Conservation (phyloP, 139 green algal species). For the Spirogloea muscicola region DNA sequence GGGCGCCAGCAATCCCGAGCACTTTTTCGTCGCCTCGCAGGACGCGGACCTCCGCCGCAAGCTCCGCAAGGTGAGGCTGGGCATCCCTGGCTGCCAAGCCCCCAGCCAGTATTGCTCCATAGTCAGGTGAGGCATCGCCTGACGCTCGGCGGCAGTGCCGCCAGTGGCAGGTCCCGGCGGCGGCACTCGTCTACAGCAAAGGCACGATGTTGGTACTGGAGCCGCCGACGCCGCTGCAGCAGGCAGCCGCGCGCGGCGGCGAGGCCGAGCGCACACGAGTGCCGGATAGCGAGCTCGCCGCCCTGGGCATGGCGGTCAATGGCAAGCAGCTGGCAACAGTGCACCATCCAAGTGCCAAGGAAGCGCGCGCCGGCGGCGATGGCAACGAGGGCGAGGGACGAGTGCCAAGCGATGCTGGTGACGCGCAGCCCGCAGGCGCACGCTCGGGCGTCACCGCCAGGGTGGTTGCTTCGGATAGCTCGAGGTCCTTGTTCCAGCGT, state of each 20-base stretch:
- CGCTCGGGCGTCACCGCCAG: too few species aligned
- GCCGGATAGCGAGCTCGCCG: not conserved
- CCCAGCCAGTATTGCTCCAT: not conserved
- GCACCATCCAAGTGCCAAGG: too few species aligned
- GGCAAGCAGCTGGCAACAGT: too few species aligned
- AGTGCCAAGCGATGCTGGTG: too few species aligned
- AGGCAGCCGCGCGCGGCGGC: not conserved
- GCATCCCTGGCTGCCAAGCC: not conserved
- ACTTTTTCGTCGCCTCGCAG: slow-evolving; percentile 50
- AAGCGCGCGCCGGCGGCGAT: too few species aligned
- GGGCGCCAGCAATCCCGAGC: slow-evolving; percentile 32
- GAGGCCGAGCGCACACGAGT: slow-evolving; percentile 23
- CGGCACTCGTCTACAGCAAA: slow-evolving; percentile 23
- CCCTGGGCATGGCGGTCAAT: slow-evolving; percentile 5
- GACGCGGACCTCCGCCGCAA: slow-evolving; percentile 23
- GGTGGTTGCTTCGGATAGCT: too few species aligned
- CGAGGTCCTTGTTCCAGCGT: too few species aligned
- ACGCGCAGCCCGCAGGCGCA: too few species aligned
- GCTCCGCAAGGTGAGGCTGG: slow-evolving; percentile 16
- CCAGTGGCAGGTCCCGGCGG: slow-evolving; percentile 23
- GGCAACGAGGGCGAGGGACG: too few species aligned
- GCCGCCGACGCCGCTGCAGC: slow-evolving; percentile 38
- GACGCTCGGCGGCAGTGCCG: not conserved
- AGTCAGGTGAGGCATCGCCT: not conserved
- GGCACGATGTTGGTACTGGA: slow-evolving; percentile 23